Percentiles rank a stretch among this genome's conserved stretches.
Evolutionary conservation across 2,329 filamentous ascomycete species (phyloP).

Genomic region (Aspergillus clavatus): DNA sequence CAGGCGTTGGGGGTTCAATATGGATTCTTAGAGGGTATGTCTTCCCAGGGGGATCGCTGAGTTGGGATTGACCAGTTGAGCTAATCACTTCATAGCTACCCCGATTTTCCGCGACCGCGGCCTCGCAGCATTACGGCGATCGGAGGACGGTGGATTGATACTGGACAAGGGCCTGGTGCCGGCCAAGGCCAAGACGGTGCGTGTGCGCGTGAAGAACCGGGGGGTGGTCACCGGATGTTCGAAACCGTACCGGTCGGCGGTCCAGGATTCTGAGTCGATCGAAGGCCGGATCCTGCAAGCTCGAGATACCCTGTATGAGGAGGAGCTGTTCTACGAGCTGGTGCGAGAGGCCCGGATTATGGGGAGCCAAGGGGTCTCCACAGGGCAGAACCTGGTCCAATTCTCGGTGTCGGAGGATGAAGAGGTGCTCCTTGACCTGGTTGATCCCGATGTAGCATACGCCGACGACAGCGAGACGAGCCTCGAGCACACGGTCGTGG

Average conservation of each 20-base stretch:
- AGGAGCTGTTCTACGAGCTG: conserved; percentile 86
- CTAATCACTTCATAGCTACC: conserved; percentile 41
- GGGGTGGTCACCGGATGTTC: conserved; percentile 56
- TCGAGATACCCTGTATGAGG: conserved; percentile 52
- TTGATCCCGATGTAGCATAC: conserved; percentile 48
- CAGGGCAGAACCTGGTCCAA: conserved; percentile 55
- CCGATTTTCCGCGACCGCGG: conserved; percentile 62
- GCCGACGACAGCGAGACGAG: conserved; percentile 26
- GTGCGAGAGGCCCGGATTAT: conserved; percentile 73
- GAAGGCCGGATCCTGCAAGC: conserved; percentile 36
- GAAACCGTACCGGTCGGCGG: conserved; percentile 15
- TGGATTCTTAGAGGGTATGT: conserved; percentile 71
- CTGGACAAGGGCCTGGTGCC: conserved; percentile 60
- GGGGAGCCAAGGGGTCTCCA: conserved; percentile 64
- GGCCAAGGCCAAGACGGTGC: conserved; percentile 55
- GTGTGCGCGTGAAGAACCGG: conserved; percentile 60
- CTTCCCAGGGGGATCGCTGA: background rate
- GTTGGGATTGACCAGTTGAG: conserved; percentile 5
- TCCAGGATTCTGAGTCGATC: conserved; percentile 23
- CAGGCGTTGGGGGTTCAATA: conserved; percentile 80
- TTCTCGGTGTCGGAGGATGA: conserved; percentile 51
- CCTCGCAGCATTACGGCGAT: conserved; percentile 72
- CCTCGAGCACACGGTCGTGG: conserved; percentile 42
- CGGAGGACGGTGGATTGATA: conserved; percentile 67
- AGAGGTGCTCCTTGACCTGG: conserved; percentile 64